Evolutionary conservation across 1,284 basidiomycete genomes (phyloP).

Genomic region (Moesziomyces sp.): DNA sequence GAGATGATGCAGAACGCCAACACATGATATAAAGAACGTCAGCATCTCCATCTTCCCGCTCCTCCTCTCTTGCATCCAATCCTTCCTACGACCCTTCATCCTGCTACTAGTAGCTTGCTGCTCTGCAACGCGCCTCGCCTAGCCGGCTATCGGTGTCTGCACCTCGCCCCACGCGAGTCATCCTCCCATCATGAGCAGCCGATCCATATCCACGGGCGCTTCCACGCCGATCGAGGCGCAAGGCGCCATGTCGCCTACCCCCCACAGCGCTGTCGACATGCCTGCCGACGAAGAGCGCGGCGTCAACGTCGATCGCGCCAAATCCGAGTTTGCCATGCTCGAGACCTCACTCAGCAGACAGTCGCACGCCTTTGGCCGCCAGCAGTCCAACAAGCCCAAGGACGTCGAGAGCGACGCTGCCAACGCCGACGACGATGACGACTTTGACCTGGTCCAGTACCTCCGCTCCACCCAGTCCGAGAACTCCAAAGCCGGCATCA

Average conservation of each 20-base stretch:
- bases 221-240: constrained; percentile 10
- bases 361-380: constrained; percentile 8
- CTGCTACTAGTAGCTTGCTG: background rate
- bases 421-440: constrained; percentile 60
- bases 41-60: no score
- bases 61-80: no score
- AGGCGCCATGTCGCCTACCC: constrained; percentile 3
- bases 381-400: constrained; percentile 9
- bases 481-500: constrained; percentile 69
- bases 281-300: background rate
- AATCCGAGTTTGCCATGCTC: constrained; percentile 26
- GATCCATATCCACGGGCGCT: constrained; percentile 9
- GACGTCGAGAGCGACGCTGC: constrained; percentile 24
- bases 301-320: constrained; percentile 29
- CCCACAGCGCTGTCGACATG: constrained; percentile 16
- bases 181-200: constrained; percentile 13
- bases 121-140: no score
- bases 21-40: no score
- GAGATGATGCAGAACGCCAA: no score
- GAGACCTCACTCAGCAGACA: constrained; percentile 34
- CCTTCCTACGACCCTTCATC: background rate
- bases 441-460: constrained; percentile 81
- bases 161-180: background rate
- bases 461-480: constrained; percentile 75
- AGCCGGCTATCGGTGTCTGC: background rate